phyloP scores from a whole-genome alignment of 495 filamentous ascomycete species.

The Apiosordaria backusii region DNA sequence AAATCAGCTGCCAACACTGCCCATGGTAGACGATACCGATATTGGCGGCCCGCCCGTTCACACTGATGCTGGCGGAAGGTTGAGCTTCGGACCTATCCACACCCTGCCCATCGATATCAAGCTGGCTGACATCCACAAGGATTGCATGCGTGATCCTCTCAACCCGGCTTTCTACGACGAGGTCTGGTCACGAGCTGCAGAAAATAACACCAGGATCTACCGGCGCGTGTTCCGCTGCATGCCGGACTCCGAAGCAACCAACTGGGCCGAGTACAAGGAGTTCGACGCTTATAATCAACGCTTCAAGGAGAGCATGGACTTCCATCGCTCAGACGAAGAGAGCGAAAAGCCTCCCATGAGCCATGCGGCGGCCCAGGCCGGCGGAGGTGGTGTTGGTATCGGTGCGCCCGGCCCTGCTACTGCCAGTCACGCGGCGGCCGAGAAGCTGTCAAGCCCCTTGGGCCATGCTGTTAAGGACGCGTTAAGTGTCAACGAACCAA shows the following conservation, averaged over 20 bases:
- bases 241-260: constrained; percentile 91
- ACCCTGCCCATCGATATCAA: constrained; percentile 65
- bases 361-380: constrained; percentile 13
- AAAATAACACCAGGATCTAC: constrained; percentile 92
- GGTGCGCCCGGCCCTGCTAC: constrained; percentile 29
- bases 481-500: background rate
- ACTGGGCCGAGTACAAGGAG: constrained; percentile 92
- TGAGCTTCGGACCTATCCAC: constrained; percentile 39
- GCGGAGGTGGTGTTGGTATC: constrained; percentile 26
- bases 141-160: constrained; percentile 73
- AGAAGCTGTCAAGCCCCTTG: constrained; percentile 19
- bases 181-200: constrained; percentile 81
- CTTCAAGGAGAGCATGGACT: constrained; percentile 66
- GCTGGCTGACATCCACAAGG: constrained; percentile 50
- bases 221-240: constrained; percentile 93
- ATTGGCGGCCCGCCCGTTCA: constrained; percentile 63
- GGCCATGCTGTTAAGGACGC: constrained; percentile 3
- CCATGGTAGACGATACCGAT: constrained; percentile 71
- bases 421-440: constrained; percentile 13
- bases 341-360: constrained; percentile 26
- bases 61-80: constrained; percentile 38
- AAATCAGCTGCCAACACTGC: constrained; percentile 64
- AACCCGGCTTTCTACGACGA: constrained; percentile 80
- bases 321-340: constrained; percentile 39
- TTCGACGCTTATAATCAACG: constrained; percentile 73